Evolutionary conservation across 441 rosid species (phyloP).

Genomic region (Flueggea neowawraea): DNA sequence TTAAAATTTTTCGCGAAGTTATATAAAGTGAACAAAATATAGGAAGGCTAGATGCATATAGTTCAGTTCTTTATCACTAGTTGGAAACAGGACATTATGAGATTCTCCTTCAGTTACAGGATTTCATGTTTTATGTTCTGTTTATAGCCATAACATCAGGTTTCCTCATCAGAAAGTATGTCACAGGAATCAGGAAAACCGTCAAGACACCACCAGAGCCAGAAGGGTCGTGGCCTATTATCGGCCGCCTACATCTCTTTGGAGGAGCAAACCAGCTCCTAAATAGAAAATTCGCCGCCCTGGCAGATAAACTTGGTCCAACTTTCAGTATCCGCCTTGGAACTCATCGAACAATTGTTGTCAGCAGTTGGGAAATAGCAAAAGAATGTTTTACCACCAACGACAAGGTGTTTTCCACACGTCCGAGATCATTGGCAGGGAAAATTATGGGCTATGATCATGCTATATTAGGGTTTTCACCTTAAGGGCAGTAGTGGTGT

Average conservation of each 20-base stretch:
- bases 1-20: too few species aligned
- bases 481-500: conserved; percentile 42
- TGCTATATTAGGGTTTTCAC: conserved; percentile 34
- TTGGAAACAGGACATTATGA: conserved; percentile 3
- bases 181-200: conserved; percentile 6
- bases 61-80: too few species aligned
- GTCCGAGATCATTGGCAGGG: conserved; percentile 26
- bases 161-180: neutral
- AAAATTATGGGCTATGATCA: conserved; percentile 33
- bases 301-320: conserved; percentile 42
- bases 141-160: conserved; percentile 7
- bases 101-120: conserved; percentile 1
- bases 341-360: conserved; percentile 22
- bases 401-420: conserved; percentile 29
- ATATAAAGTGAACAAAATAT: too few species aligned
- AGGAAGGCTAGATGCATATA: too few species aligned
- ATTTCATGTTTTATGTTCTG: conserved; percentile 4
- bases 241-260: conserved; percentile 39
- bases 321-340: conserved; percentile 35
- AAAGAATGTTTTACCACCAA: conserved; percentile 17
- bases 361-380: conserved; percentile 28
- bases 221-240: conserved; percentile 36
- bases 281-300: conserved; percentile 7
- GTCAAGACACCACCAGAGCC: conserved; percentile 30
- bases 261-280: conserved; percentile 16